Conservation (phyloP, 2,329 filamentous ascomycete species). For the Penicillium sp. region DNA sequence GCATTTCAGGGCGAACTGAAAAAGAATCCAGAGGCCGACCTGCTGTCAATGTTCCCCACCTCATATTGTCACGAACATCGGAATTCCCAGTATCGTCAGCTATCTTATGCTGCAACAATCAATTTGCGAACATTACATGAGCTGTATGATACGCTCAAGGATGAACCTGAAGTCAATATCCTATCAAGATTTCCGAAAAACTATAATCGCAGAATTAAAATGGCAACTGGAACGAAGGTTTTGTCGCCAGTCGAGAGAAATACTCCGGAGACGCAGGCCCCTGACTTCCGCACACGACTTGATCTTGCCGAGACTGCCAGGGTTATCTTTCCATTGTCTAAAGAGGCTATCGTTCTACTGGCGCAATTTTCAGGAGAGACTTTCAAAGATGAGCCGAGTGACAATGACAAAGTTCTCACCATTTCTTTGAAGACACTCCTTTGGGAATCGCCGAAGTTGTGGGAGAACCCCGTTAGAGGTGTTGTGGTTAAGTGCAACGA, state of each 20-base stretch:
- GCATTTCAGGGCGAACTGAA: slow-evolving; percentile 24
- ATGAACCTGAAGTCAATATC: slow-evolving; percentile 27
- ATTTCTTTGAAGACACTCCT: slow-evolving; percentile 24
- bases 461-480: slow-evolving; percentile 25
- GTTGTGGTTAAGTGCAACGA: slow-evolving; percentile 30
- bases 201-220: slow-evolving; percentile 26
- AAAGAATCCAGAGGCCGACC: slow-evolving; percentile 25
- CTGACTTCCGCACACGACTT: slow-evolving; percentile 29
- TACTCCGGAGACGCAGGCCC: slow-evolving; percentile 1
- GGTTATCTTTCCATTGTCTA: slow-evolving; percentile 30
- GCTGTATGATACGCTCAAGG: slow-evolving; percentile 18
- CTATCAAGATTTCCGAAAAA: no score
- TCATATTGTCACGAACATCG: slow-evolving; percentile 25
- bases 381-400: no score
- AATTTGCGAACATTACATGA: slow-evolving; percentile 22
- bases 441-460: slow-evolving; percentile 28
- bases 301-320: slow-evolving; percentile 23
- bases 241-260: slow-evolving; percentile 1
- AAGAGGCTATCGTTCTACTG: slow-evolving; percentile 21
- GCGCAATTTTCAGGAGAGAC: slow-evolving; percentile 7
- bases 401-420: slow-evolving; percentile 13
- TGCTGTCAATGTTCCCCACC: slow-evolving; percentile 27
- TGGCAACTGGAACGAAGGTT: slow-evolving; percentile 3
- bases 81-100: background rate
- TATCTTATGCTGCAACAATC: slow-evolving; percentile 14